Evolutionary conservation across 495 filamentous ascomycete species (phyloP), one percentile per base, ranked within the genome.

Genomic region (Daldinia decipiens): DNA sequence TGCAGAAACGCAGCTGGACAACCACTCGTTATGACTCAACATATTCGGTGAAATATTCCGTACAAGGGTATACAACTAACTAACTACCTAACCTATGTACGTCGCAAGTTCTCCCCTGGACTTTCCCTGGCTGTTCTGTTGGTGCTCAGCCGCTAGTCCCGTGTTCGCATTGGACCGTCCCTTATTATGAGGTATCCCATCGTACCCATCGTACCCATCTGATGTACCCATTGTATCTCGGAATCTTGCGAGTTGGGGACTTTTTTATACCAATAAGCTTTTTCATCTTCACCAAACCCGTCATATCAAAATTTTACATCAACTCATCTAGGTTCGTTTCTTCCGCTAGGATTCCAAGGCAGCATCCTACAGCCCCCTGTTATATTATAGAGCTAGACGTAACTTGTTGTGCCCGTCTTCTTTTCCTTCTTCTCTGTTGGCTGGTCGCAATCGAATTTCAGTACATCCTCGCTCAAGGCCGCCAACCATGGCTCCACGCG

Each of bases 401-500:
- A 31, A 15, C 15, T 53, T 52, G 13, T 43, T 32, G 29, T 27
- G 19, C 54, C 52, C 21, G 15, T 57, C 29, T 19, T 56, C 9
- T 15, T 9, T 57, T 12, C 32, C 26, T 15, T 57, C 8, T 19
- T 29, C 6, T 57, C 45, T 36, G 31, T 68, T 19, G 50, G 21
- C 5, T 34, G 29, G 50, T 47, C 36, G 56, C 55, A 45, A 53
- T 26, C 51, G 5, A 53, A 26, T 19, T 21, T 54, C 24, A 47
- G 9, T 59, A 65, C 50, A 45, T 24, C 55, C 47, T 72, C 52
- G 65, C 56, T 56, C 40, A 32, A 67, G 57, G 68, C 70, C 65
- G 39, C 63, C 68, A 59, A 53, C 70, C 65, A 88, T 88, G 86
- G 83, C 84, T 81, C 85, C 84, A 64, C 83, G 83, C 74, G 85